phyloP scores from a whole-genome alignment of 331 rosid species.

The Quercus tomentella region DNA sequence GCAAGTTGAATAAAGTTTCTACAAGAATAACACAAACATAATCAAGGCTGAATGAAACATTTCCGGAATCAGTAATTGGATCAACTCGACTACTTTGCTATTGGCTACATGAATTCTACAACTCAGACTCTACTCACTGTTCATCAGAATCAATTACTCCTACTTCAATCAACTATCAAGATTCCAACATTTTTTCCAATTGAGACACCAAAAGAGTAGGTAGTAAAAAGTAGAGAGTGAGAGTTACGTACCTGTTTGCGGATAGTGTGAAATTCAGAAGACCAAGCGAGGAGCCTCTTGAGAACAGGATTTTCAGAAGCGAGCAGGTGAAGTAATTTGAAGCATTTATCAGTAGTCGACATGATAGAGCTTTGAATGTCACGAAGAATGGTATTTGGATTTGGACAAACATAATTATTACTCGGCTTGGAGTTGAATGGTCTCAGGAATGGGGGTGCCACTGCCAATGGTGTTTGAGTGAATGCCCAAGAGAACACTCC shows the following conservation, averaged over 20 bases:
- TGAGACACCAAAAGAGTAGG: too few species aligned
- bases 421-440: conserved; percentile 23
- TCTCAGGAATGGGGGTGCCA: conserved; percentile 36
- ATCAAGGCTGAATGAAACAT: too few species aligned
- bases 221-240: not conserved
- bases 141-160: too few species aligned
- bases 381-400: conserved; percentile 27
- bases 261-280: conserved; percentile 39
- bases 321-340: conserved; percentile 32
- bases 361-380: conserved; percentile 37
- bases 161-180: too few species aligned
- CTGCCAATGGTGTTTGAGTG: conserved; percentile 47
- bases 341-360: conserved; percentile 31
- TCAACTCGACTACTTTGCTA: too few species aligned
- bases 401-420: conserved; percentile 23
- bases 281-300: conserved; percentile 41
- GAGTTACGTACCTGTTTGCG: conserved; percentile 47
- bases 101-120: too few species aligned
- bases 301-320: conserved; percentile 56
- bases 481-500: conserved; percentile 38
- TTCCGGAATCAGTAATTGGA: too few species aligned
- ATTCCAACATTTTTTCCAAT: too few species aligned
- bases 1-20: too few species aligned
- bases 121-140: too few species aligned
- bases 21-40: too few species aligned